Base-by-base conservation (phyloP, 2,329 filamentous ascomycete species). In the Fusarium sarcochroum region DNA sequence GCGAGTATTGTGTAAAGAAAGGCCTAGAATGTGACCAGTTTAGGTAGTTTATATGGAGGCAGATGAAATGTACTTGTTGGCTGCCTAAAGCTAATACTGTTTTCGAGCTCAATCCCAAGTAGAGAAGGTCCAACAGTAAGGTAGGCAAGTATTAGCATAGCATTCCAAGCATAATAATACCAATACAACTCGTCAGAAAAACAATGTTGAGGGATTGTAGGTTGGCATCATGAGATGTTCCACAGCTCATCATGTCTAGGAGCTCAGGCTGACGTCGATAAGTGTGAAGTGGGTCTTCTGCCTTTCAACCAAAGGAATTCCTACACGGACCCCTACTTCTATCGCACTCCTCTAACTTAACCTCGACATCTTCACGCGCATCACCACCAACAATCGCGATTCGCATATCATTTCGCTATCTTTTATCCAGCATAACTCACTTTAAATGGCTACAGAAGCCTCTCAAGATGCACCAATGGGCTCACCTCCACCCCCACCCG, bases 401-500 rank as follows among this genome's bases (percentile, higher is more conserved):
- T 21, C 6, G 17, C 21, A 20, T 25, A 44, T 14, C 40, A 7
- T 9, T n/a, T 20, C 7, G 13, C 11, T 27, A 38, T 27, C 11
- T 21, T 27, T 27, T 30, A 14, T 20, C 2, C 20, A 13, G 25
- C 13, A 17, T 11, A 17, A 5, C 10, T n/a, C 11, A 18, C 38
- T 6, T 15, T 42, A 44, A 21, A 77, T 78, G 76, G 68, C 75
- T 10, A 62, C 70, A 7, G 72, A 75, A 34, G 41, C 62, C 8
- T 42, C 68, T 7, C 71, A 70, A 34, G 76, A 79, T 55, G 47
- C 74, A 9, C 27, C 69, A 20, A 78, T 79, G 77, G 70, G 58
- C n/a, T 77, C 78, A 9, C 73, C 79, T 21, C 73, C 77, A 2
- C 67, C 70, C 6, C 71, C 72, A 40, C 73, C 79, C 14, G 59